These are phyloP conservation scores for Teratosphaeria gauchensis DNA, from an alignment of 2,329 filamentous ascomycete genomes.

Conservation along the genomic window DNA sequence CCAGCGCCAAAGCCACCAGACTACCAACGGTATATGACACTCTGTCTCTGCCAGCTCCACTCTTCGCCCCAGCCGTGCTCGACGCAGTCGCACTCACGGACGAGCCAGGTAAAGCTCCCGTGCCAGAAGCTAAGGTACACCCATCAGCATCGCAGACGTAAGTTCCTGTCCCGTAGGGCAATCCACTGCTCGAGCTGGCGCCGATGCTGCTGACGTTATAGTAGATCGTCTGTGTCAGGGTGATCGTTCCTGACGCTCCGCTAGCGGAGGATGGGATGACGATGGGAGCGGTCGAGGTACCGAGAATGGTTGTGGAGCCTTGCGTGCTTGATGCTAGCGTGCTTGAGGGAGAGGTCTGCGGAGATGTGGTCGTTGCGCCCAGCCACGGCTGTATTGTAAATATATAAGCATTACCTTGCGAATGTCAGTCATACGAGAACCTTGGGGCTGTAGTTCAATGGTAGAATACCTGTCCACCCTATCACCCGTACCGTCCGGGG, in stretches of 20 bases:
- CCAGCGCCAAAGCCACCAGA: background rate
- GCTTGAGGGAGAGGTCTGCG: background rate
- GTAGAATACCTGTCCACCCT: no score
- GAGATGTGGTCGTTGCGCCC: background rate
- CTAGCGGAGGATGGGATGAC: background rate
- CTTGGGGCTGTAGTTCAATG: no score
- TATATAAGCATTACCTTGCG: no score
- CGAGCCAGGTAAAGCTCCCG: background rate
- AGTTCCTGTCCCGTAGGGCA: background rate
- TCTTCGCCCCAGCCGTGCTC: background rate
- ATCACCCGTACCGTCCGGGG: no score
- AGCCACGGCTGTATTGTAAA: no score
- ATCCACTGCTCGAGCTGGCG: background rate
- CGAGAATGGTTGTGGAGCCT: background rate
- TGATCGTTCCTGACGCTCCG: background rate
- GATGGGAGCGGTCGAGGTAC: background rate
- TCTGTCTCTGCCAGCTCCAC: background rate
- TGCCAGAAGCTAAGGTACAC: background rate
- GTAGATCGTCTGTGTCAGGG: slow-evolving; percentile 1
- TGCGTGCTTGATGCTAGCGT: background rate
- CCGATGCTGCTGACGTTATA: background rate
- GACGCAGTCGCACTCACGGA: background rate
- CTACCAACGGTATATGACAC: background rate
- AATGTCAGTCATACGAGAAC: no score
- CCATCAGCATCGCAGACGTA: background rate